Evolutionary conservation across 1,139 yeast genomes (phyloP).

Genomic region (Candida smagusa): DNA sequence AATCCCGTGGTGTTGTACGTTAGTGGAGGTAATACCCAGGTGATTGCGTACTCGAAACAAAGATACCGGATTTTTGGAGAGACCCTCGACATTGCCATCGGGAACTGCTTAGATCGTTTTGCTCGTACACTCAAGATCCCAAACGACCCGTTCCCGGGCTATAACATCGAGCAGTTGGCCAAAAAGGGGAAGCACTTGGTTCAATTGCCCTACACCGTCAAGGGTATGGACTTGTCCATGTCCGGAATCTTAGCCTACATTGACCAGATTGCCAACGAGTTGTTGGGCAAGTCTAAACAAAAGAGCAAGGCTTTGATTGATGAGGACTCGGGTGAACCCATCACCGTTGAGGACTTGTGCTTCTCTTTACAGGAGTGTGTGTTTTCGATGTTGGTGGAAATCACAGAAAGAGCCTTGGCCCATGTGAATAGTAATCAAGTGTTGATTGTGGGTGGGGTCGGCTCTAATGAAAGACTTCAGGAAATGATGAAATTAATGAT

Average conservation of each 20-base stretch:
- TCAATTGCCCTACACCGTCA: constrained; percentile 88
- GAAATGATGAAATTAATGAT: constrained; percentile 97
- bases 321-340: constrained; percentile 51
- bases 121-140: constrained; percentile 87
- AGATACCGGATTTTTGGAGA: constrained; percentile 95
- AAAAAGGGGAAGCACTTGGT: constrained; percentile 68
- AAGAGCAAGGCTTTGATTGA: constrained; percentile 46
- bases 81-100: constrained; percentile 94
- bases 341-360: constrained; percentile 86
- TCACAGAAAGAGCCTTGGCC: constrained; percentile 98
- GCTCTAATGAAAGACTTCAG: constrained; percentile 86
- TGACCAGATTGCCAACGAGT: constrained; percentile 73
- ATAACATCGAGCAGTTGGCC: constrained; percentile 93
- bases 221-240: constrained; percentile 98
- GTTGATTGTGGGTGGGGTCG: constrained; percentile 96
- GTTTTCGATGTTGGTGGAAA: constrained; percentile 95
- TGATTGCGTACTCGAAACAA: constrained; percentile 92
- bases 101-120: constrained; percentile 93
- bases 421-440: constrained; percentile 91
- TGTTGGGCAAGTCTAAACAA: constrained; percentile 38
- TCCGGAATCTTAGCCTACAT: constrained; percentile 88
- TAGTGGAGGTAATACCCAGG: constrained; percentile 98
- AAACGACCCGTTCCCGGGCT: constrained; percentile 96
- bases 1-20: constrained; percentile 96
- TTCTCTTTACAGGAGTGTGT: constrained; percentile 89